Conservation (phyloP, 495 filamentous ascomycete species). For the Astrothelium macrocarpum region DNA sequence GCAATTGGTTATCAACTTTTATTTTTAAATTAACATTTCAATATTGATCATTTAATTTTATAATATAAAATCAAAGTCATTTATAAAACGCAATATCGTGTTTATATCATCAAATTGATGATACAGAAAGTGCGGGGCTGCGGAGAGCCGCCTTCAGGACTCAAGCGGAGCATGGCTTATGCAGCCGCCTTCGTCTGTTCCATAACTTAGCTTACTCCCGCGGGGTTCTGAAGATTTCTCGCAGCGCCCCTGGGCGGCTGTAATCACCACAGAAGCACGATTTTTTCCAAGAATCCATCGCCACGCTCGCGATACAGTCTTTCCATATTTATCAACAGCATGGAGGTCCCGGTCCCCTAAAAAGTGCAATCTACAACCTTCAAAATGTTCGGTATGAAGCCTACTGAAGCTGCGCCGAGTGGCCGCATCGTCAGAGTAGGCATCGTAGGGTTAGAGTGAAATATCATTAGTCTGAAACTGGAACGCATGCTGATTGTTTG, state of each 20-base stretch:
- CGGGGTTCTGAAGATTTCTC: background rate
- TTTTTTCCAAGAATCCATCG: background rate
- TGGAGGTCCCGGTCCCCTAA: background rate
- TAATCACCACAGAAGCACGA: background rate
- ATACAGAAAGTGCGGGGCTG: no score
- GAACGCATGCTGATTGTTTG: background rate
- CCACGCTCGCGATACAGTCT: background rate
- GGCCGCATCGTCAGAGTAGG: background rate
- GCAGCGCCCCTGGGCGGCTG: background rate
- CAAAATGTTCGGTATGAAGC: background rate
- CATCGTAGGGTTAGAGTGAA: background rate
- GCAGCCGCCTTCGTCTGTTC: background rate
- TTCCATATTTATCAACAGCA: background rate
- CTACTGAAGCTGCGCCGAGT: background rate
- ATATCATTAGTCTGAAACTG: background rate
- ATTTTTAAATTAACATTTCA: no score
- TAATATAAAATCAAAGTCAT: no score
- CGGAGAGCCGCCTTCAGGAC: background rate
- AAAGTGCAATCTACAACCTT: background rate
- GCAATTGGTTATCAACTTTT: no score
- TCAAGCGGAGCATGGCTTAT: background rate
- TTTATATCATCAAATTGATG: no score
- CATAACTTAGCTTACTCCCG: background rate
- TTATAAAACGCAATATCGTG: no score
- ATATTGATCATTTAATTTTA: no score